A percentile compares a stretch with the other conserved stretches of the same genome.
Evolutionary conservation across 345 rosid genomes (phyloP).

Genomic region (Gossypium rotundifolium): DNA sequence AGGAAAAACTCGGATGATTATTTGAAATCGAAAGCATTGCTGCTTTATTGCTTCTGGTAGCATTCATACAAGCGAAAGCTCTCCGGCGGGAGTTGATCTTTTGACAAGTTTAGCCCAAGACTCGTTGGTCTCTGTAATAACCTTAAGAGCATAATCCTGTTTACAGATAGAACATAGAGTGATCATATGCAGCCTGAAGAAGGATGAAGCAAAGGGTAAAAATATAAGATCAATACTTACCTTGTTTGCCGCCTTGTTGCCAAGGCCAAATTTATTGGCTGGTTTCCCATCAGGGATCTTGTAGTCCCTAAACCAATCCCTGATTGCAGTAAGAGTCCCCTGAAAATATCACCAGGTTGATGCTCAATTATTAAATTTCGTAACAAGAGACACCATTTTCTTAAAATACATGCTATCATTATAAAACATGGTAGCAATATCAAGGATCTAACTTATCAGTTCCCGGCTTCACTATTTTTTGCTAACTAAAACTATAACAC

Average conservation of each 20-base stretch:
- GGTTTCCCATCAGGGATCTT: slow-evolving; percentile 98
- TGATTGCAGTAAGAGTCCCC: slow-evolving; percentile 83
- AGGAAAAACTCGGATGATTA: background rate
- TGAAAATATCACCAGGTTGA: slow-evolving; percentile 22
- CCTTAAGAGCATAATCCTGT: slow-evolving; percentile 82
- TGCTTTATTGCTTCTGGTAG: slow-evolving; percentile 2
- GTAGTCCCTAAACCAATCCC: slow-evolving; percentile 98
- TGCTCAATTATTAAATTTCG: background rate
- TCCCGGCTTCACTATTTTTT: too few species aligned
- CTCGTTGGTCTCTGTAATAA: slow-evolving; percentile 67
- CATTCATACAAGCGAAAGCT: slow-evolving; percentile 46
- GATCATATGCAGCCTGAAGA: background rate
- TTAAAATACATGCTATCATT: background rate
- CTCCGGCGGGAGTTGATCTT: slow-evolving; percentile 59
- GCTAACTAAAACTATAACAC: too few species aligned
- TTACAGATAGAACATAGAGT: background rate
- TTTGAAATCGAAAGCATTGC: slow-evolving; percentile 5
- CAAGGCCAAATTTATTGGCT: slow-evolving; percentile 92
- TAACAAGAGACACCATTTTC: background rate
- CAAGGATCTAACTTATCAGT: background rate
- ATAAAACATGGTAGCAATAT: background rate
- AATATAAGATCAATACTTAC: slow-evolving; percentile 22
- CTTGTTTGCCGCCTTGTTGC: slow-evolving; percentile 88
- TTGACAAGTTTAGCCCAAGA: slow-evolving; percentile 82
- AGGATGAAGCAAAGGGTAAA: background rate